Evolutionary conservation across 768 basidiomycete genomes (phyloP), one percentile per base, ranked within the genome.

Genomic region (Mycena chlorophos): DNA sequence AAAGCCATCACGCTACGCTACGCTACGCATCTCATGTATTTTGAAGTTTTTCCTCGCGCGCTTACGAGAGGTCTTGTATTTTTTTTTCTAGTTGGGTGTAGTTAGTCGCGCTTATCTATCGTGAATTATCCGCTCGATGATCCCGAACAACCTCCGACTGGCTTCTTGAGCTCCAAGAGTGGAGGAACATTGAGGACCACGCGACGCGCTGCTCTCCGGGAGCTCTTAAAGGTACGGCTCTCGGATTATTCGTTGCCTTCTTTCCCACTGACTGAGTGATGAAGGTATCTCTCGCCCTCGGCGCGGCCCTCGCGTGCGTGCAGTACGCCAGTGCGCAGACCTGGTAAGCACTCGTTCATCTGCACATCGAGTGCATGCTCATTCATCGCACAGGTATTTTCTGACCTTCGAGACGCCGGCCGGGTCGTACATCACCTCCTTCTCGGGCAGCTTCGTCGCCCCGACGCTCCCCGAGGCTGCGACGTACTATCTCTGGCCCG

Each of bases 401-500:
- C 22, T 57, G 47, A 57, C 56, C 45, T 57, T 57, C 51, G 43
- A 47, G 3, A 57, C 56, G 23, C 51, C 56, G 19, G 29, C 56
- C 20, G 56, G 56, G 12, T 52, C 56, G 20, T 57, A 57, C 47
- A 57, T 57, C 51, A 52, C 51, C 1, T 52, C 56, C 25, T 57
- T 52, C 25, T 31, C 56, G 28, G 56, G 56, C 6, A 48, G 45
- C 29, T 57, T 57, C 28, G 56, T 57, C 20, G 56, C 56, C 4
- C 56, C 56, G 2, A 16, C 51, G 45, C 47, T 57, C n/a, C 56
- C 56, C 6, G 25, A 57, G 42, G 56, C 56, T 1, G 56, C 56
- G n/a, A 57, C 56, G 26, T 57, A 57, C 51, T 57, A 57, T 38
- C 51, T 57, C 39, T 57, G 56, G 56, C 56, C 56, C 30, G 56